These are phyloP conservation scores for Pseudogymnoascus destructans DNA, from an alignment of 2,329 filamentous ascomycete genomes.

Conservation along the genomic window DNA sequence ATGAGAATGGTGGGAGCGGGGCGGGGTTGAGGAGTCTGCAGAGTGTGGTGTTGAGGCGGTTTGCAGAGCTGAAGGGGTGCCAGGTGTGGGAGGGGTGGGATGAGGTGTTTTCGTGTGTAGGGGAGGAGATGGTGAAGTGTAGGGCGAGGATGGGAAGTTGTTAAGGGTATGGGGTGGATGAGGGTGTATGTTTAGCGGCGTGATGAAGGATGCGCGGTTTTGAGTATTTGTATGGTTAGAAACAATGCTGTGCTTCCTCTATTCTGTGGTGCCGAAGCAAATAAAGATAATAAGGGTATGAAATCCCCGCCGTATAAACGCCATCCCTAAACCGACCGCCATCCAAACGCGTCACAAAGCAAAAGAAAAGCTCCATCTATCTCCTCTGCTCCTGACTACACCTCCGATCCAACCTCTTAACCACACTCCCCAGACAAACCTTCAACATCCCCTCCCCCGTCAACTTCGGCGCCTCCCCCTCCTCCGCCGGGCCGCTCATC, in stretches of 20 bases:
- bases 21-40: neutral
- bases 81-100: neutral
- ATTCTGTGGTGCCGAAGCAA: neutral
- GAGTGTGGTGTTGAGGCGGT: neutral
- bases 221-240: neutral
- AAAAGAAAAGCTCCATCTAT: neutral
- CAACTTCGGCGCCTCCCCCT: slow-evolving; percentile 33
- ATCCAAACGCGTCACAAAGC: neutral
- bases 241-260: neutral
- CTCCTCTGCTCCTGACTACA: slow-evolving; percentile 20
- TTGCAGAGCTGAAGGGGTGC: neutral
- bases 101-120: neutral
- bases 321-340: neutral
- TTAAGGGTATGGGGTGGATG: neutral
- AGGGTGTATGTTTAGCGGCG: neutral
- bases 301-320: neutral
- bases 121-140: neutral
- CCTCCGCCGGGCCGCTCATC: slow-evolving; percentile 31
- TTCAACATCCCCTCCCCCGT: slow-evolving; percentile 66
- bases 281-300: neutral
- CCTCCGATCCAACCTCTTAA: slow-evolving; percentile 48
- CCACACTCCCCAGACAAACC: slow-evolving; percentile 61
- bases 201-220: neutral
- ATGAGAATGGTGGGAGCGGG: neutral
- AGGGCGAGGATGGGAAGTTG: neutral